Evolutionary conservation across 2,329 filamentous ascomycete genomes (phyloP).

Genomic region (Immersiporthe knoxdaviesiana): DNA sequence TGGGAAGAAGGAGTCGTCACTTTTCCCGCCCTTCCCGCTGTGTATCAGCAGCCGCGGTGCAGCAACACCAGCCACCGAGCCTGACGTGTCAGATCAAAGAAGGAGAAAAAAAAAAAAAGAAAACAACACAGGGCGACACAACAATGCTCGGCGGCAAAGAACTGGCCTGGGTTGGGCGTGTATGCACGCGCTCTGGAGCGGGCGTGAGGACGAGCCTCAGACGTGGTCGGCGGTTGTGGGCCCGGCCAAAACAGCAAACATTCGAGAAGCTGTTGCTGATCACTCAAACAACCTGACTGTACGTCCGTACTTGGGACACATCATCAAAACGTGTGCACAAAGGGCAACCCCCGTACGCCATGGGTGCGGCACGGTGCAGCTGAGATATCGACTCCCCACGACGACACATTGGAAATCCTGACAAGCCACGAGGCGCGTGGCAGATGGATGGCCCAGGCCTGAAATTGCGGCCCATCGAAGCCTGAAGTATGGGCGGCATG

Average conservation of each 20-base stretch:
- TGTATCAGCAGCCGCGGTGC: not conserved
- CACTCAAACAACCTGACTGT: not conserved
- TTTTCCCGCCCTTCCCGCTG: too few relatives aligned
- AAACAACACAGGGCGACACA: not conserved
- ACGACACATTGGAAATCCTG: not conserved
- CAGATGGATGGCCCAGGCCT: not conserved
- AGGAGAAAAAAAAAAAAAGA: not conserved
- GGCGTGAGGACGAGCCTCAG: conserved; percentile 4
- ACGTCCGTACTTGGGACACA: not conserved
- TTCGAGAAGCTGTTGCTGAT: not conserved
- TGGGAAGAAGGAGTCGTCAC: not conserved
- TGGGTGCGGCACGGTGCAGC: too few relatives aligned
- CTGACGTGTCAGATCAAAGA: not conserved
- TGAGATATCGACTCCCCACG: not conserved
- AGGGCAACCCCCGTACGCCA: too few relatives aligned
- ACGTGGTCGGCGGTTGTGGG: not conserved
- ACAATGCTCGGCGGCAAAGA: not conserved
- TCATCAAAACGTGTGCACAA: too few relatives aligned
- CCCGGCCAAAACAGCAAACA: not conserved
- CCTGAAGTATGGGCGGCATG: not conserved
- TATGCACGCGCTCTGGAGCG: not conserved
- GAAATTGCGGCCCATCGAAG: not conserved
- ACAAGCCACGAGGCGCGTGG: not conserved
- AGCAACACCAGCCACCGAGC: not conserved
- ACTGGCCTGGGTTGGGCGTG: not conserved